These are phyloP conservation scores for Schwanniomyces etchellsii DNA, from an alignment of 1,139 yeast species.

Conservation along the genomic window DNA sequence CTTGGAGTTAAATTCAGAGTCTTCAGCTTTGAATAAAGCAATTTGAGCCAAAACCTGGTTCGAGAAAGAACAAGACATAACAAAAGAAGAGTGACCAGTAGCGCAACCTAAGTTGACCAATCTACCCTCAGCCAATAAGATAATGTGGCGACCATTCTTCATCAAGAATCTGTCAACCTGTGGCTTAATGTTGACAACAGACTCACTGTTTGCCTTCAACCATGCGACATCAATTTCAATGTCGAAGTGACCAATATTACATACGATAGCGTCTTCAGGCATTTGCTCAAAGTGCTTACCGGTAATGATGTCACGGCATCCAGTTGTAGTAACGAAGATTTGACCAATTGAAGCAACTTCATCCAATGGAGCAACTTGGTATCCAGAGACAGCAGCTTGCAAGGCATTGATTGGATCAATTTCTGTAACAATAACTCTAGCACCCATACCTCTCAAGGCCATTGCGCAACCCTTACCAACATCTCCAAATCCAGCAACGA, in stretches of 20 bases:
- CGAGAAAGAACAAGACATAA: slow-evolving; percentile 99
- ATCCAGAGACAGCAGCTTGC: slow-evolving; percentile 99
- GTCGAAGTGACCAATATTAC: slow-evolving; percentile 99
- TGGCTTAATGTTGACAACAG: slow-evolving; percentile 95
- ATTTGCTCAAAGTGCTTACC: slow-evolving; percentile 81
- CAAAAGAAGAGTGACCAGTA: slow-evolving; percentile 99
- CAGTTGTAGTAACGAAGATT: slow-evolving; percentile 98
- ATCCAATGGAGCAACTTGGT: slow-evolving; percentile 95
- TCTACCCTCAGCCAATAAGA: slow-evolving; percentile 99
- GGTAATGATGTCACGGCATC: slow-evolving; percentile 97
- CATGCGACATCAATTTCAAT: slow-evolving; percentile 99
- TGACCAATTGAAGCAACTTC: slow-evolving; percentile 93
- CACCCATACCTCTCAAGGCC: slow-evolving; percentile 99
- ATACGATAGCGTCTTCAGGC: slow-evolving; percentile 99
- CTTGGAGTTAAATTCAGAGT: slow-evolving; percentile 72
- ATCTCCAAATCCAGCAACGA: slow-evolving; percentile 99
- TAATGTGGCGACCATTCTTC: slow-evolving; percentile 87
- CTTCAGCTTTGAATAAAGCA: slow-evolving; percentile 91
- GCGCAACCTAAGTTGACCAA: slow-evolving; percentile 99
- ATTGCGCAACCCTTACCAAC: slow-evolving; percentile 99
- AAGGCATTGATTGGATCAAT: slow-evolving; percentile 98
- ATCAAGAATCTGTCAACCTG: slow-evolving; percentile 98
- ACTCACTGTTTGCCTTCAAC: slow-evolving; percentile 88
- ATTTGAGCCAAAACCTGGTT: slow-evolving; percentile 99
- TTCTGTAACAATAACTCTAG: slow-evolving; percentile 96